A percentile compares a stretch with the other conserved stretches of the same genome.
Conservation (phyloP, 495 filamentous ascomycete genomes). For the Glonium stellatum region DNA sequence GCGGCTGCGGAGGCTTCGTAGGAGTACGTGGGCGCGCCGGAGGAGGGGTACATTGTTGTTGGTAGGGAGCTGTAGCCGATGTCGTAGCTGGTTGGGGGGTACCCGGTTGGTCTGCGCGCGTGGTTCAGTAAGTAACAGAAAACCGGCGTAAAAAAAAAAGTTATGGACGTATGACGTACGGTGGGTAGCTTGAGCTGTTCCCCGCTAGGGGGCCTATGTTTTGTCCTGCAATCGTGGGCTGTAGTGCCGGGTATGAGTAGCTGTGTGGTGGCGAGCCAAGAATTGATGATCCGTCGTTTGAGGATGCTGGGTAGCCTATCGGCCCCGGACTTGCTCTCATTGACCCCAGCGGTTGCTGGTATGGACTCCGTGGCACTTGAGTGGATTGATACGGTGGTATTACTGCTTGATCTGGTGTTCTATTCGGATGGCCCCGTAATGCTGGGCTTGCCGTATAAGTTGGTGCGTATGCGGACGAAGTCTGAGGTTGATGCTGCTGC, state of each 20-base stretch:
- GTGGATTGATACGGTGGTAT: conserved; percentile 24
- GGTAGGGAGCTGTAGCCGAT: conserved; percentile 19
- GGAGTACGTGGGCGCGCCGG: conserved; percentile 12
- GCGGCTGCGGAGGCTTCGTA: conserved; percentile 14
- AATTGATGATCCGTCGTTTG: conserved; percentile 18
- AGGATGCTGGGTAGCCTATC: conserved; percentile 18
- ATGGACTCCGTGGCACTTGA: conserved; percentile 21
- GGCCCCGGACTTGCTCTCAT: conserved; percentile 25
- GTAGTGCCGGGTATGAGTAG: conserved; percentile 20
- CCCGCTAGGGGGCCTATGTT: conserved; percentile 11
- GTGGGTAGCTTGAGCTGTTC: conserved; percentile 25
- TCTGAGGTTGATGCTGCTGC: conserved; percentile 10
- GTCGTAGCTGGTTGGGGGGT: conserved; percentile 23
- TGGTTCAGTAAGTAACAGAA: conserved; percentile 3
- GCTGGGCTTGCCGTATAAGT: conserved; percentile 13
- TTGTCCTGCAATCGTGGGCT: conserved; percentile 14
- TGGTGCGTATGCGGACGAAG: conserved; percentile 12
- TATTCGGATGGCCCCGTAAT: conserved; percentile 14
- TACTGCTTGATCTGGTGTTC: conserved; percentile 10
- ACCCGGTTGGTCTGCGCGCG: conserved; percentile 13
- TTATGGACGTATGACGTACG: conserved; percentile 12
- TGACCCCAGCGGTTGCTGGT: conserved; percentile 21
- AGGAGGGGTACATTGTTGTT: conserved; percentile 19
- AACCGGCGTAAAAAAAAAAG: background rate
- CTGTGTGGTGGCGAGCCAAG: conserved; percentile 17